Base-by-base conservation (phyloP, 768 basidiomycete genomes). In the Hericium rajendrae region DNA sequence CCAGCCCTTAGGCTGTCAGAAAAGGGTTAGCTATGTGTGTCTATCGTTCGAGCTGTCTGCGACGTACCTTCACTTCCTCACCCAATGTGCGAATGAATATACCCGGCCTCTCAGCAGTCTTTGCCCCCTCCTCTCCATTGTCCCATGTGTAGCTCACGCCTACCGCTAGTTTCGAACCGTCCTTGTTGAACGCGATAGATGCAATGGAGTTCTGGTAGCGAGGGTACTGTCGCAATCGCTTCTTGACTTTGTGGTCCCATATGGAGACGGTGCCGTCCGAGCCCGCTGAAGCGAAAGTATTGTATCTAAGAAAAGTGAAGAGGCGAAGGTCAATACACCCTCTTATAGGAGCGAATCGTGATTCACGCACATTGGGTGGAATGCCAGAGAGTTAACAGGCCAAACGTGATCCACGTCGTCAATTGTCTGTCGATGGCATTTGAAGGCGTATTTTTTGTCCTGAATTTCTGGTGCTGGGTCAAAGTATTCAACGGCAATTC, bases 211-310 rank as follows among this genome's bases (percentile, higher is more conserved):
- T 77, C 4, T 77, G 71, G 71, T 85, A 93, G 66, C 90, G 90
- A 0, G 86, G 85, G 61, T 90, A 94, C 64, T 95, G 93, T 24
- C 93, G 84, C 54, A 98, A 74, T 2, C 97, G 85, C 68, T 98
- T 98, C 75, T 97, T 97, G 55, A 94, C 87, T 62, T 87, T 86
- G 71, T 94, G 93, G 68, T 98, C 97, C 97, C 97, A 99, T 58
- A 98, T 85, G 0, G 92, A 93, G 46, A 98, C 91, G 1, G 88
- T 88, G 0, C 86, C 86, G 69, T 99, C 97, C 0, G 93, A 95
- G 39, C 97, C 97, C 2, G 87, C 94, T 0, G 94, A 94, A 0
- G 92, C 92, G 64, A 99, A 97, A 0, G 95, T 97, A 69, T 92
- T 94, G 74, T 85, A 86, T 4, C 90, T 92, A 67, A 12, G 46